Evolutionary conservation across 2,329 filamentous ascomycete species (phyloP), one percentile per base, ranked within the genome.

Genomic region (Blastomyces parvus): DNA sequence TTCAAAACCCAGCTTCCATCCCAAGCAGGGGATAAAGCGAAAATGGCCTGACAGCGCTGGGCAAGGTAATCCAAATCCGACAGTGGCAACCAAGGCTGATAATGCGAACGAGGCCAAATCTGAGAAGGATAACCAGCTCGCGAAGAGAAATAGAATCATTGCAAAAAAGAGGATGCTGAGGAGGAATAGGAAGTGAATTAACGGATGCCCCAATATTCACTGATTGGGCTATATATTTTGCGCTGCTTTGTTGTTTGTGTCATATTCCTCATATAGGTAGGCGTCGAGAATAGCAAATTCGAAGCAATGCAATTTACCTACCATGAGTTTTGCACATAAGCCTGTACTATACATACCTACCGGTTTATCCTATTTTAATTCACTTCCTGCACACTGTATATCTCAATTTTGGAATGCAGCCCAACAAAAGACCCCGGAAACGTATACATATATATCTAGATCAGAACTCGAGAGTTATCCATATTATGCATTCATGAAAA

Each of bases 151-250:
- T 71, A 87, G 86, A 71, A 89, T 97, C 71, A 95, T 96, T 74
- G 87, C 86, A 59, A 87, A 90, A 75, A 97, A 96, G 80, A 83
- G 91, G 66, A 84, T 88, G 79, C 84, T 88, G 80, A 85, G 91
- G 62, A 81, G 79, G 67, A 72, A 74, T 64, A 88, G 88, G 76
- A 88, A 87, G 66, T 50, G 46, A 71, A 74, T 56, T 74, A 73
- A 66, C n/a, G 3, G 25, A 19, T 59, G 13, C 1, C 22, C 22
- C 11, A 13, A 9, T n/a, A 13, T 46, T 46, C 40, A 17, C 40
- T 30, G 25, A n/a, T 25, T 25, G 40, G 36, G n/a, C 36, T 59
- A 46, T 60, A 11, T 46, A 36, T 62, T 19, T 19, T 44, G 40
- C 33, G 17, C 22, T 46, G 17, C 17, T 27, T 42, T 27, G 25